Base-by-base conservation (phyloP, 169 alveolate genomes). In the Plasmodium relictum region DNA sequence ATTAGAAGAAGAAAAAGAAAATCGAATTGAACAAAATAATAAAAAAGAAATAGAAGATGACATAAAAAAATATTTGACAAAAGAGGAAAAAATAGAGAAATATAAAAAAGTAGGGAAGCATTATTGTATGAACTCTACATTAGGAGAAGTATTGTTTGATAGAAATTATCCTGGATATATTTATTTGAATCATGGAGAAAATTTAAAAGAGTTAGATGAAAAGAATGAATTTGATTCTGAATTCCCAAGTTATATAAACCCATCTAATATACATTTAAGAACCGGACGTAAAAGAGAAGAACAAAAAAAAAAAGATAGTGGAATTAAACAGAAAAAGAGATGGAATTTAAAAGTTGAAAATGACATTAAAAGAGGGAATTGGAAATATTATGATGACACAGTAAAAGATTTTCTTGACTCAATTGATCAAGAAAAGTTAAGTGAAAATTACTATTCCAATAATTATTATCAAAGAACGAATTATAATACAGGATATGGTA, bases 321-420 rank as follows among this genome's bases (percentile, higher is more conserved):
- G 96, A 58, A 65, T 39, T 58, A 85, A 50, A 61, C 96, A 94
- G 65, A 88, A 93, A 59, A 85, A 41, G 69, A 94, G 96, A 22
- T 94, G 96, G 96, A 48, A 91, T 58, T 73, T 66, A 80, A 88
- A 85, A 7, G 59, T 59, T 16, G 88, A 91, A 44, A 93, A 94
- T 56, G 97, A 95, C 69, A 95, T 95, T 42, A 88, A 92, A 24
- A 87, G 97, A 22, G 97, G 97, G 56, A 76, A 93, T 91, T 70
- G 95, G 93, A 89, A 68, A 63, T 66, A 66, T 61, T 94, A 94
- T 44, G 91, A 94, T 72, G 80, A 71, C 20, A 45, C 89, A 8
- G 94, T 91, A 8, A 80, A 61, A 78, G 83, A 85, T 90, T 62
- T 76, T 12, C 76, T 76, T 42, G 90, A 71, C 58, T 71, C 61